These are phyloP conservation scores for Debaryomyces psychrophilus DNA, from an alignment of 1,139 yeast species.

Conservation along the genomic window DNA sequence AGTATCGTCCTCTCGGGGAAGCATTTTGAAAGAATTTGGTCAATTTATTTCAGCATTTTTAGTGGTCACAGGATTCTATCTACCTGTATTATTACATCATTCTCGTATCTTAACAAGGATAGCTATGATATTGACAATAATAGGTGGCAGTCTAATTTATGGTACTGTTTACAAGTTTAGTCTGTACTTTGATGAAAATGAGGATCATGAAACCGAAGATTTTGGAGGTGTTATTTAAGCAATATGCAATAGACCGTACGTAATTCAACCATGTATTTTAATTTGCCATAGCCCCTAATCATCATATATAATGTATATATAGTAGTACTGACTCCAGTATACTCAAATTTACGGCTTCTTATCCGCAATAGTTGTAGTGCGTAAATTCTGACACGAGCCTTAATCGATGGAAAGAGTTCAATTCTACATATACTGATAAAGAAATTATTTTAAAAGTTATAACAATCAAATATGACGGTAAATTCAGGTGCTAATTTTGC, in stretches of 20 bases:
- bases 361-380: background rate
- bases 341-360: slow-evolving; percentile 2
- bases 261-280: background rate
- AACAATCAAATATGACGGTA: slow-evolving; percentile 10
- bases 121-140: slow-evolving; percentile 64
- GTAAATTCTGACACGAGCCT: slow-evolving; percentile 7
- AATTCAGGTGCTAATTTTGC: slow-evolving; percentile 19
- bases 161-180: slow-evolving; percentile 76
- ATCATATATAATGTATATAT: slow-evolving; percentile 5
- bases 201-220: slow-evolving; percentile 36
- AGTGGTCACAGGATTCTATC: slow-evolving; percentile 64
- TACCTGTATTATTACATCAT: slow-evolving; percentile 70
- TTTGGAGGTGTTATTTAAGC: slow-evolving; percentile 7
- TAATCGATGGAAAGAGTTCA: slow-evolving; percentile 6
- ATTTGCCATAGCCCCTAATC: background rate
- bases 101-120: slow-evolving; percentile 58
- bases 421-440: slow-evolving; percentile 1
- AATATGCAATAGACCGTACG: background rate
- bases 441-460: background rate
- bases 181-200: slow-evolving; percentile 65
- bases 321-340: background rate
- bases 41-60: slow-evolving; percentile 70
- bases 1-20: slow-evolving; percentile 31
- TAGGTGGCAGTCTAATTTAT: slow-evolving; percentile 73
- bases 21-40: slow-evolving; percentile 57